Percentiles rank a stretch among this genome's conserved stretches.
Evolutionary conservation across 192 early-diverging fungal species (phyloP).

Genomic region (Entomortierella chlamydospora): DNA sequence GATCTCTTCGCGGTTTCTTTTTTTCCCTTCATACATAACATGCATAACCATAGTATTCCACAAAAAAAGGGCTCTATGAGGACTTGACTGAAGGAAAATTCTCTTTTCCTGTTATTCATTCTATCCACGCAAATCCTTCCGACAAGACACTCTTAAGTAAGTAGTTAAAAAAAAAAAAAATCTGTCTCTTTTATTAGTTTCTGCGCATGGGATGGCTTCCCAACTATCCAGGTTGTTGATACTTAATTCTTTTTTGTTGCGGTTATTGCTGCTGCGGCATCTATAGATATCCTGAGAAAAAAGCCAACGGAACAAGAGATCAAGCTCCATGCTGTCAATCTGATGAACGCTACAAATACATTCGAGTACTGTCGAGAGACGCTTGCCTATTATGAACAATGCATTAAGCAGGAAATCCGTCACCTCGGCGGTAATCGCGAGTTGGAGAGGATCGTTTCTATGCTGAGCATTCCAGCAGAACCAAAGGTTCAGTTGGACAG

Average conservation of each 20-base stretch:
- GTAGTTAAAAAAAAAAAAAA: conserved; percentile 1
- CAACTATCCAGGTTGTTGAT: no score
- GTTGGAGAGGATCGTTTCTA: conserved; percentile 73
- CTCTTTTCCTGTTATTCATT: conserved; percentile 94
- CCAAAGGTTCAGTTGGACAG: conserved; percentile 2
- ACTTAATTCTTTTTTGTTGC: no score
- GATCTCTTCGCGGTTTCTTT: no score
- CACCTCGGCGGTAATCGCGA: conserved; percentile 84
- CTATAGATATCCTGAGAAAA: conserved; percentile 89
- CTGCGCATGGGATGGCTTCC: no score
- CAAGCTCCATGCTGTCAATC: conserved; percentile 86
- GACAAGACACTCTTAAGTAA: conserved; percentile 81
- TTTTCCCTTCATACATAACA: no score
- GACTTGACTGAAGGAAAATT: conserved; percentile 99
- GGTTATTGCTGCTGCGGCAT: no score
- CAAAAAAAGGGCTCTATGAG: conserved; percentile 98
- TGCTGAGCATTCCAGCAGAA: conserved; percentile 56
- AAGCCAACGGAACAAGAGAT: conserved; percentile 83
- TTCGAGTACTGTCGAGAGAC: conserved; percentile 84
- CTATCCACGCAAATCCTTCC: conserved; percentile 70
- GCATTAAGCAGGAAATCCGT: conserved; percentile 71
- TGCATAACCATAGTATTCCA: conserved; percentile 84
- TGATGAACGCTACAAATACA: conserved; percentile 81
- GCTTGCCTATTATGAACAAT: conserved; percentile 71
- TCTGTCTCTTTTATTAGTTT: no score